Percentiles rank a stretch among this genome's conserved stretches.
phyloP scores from a whole-genome alignment of 306 rosid genomes.

The Alnus rubra region DNA sequence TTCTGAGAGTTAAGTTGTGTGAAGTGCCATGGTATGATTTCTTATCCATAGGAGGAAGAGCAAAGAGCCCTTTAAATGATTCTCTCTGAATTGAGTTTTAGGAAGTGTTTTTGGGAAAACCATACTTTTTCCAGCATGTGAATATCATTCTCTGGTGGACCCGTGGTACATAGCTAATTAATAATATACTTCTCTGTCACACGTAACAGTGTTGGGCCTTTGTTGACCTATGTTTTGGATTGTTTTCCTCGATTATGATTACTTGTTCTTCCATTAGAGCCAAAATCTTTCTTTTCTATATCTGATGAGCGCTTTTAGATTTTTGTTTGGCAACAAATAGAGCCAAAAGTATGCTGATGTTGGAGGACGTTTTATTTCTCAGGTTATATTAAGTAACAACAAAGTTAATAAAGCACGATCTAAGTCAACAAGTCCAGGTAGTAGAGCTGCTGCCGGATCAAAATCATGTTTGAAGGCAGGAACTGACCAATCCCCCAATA shows the following conservation, averaged over 20 bases:
- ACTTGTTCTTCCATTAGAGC: neutral
- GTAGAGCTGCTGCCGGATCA: constrained; percentile 26
- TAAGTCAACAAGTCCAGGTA: constrained; percentile 36
- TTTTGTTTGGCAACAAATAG: neutral
- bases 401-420: constrained; percentile 32
- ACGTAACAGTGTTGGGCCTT: neutral
- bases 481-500: constrained; percentile 23
- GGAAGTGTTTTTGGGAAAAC: neutral
- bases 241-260: neutral
- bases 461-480: constrained; percentile 35
- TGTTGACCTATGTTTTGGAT: neutral
- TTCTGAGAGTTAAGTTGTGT: neutral
- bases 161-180: neutral
- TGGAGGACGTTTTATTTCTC: constrained; percentile 15
- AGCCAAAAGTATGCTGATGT: constrained; percentile 7
- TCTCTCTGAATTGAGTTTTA: neutral
- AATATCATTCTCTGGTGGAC: neutral
- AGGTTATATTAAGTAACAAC: constrained; percentile 35
- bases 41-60: neutral
- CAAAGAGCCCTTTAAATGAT: neutral
- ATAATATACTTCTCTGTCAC: neutral
- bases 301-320: neutral
- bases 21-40: neutral
- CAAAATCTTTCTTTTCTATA: neutral
- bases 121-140: neutral